phyloP scores from a whole-genome alignment of 352 stramenopile species.

The Blastocystis sp. region DNA sequence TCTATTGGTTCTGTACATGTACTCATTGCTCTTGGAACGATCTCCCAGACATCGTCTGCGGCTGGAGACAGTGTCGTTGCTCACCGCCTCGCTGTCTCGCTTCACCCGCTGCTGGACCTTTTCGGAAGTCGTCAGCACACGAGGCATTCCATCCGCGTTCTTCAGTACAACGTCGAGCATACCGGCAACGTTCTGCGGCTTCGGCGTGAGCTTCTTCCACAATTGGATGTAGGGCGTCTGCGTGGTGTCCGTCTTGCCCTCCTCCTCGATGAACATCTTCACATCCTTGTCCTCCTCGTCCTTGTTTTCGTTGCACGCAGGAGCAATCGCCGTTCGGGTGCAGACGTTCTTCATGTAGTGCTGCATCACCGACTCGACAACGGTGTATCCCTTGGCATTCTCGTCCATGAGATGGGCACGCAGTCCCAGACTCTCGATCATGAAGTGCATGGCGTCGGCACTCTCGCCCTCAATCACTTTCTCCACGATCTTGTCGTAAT shows the following conservation, averaged over 20 bases:
- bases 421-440: slow-evolving; percentile 34
- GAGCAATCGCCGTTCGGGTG: background rate
- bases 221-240: background rate
- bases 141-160: background rate
- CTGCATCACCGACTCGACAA: slow-evolving; percentile 29
- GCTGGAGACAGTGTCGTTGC: background rate
- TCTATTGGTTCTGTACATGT: background rate
- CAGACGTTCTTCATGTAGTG: slow-evolving; percentile 1
- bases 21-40: background rate
- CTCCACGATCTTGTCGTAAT: background rate
- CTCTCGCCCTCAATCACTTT: background rate
- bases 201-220: background rate
- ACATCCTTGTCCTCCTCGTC: background rate
- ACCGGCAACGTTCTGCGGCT: background rate
- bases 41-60: background rate
- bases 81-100: background rate
- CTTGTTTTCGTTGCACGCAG: background rate
- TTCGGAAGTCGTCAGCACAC: background rate
- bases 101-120: slow-evolving; percentile 34
- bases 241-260: background rate
- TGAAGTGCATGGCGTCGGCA: background rate
- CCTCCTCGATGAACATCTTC: background rate
- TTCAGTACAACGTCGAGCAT: slow-evolving; percentile 35
- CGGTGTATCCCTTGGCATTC: slow-evolving; percentile 29
- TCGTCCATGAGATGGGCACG: slow-evolving; percentile 8